Evolutionary conservation across 1,139 yeast genomes (phyloP), one percentile per base, ranked within the genome.

Genomic region (Candida smagusa): DNA sequence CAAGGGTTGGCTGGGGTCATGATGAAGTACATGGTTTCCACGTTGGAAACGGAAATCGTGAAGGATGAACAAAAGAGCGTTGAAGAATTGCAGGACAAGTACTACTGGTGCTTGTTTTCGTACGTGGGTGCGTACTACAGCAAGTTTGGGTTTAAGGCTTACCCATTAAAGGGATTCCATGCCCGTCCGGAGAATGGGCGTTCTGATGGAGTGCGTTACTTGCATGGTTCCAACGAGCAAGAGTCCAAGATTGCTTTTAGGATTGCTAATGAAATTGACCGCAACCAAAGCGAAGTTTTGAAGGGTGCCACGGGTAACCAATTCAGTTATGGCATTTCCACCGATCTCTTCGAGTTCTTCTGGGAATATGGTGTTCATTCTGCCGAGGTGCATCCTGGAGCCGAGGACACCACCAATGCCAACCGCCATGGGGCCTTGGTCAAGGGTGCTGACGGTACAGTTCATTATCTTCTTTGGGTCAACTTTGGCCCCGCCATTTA

Each of bases 141-240:
- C 38, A 49, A 60, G 39, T 62, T 67, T 43, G 76, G 75, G 1
- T 70, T 70, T 49, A 66, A 65, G 38, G 41, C 56, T 2, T 65
- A 50, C 40, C 74, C 74, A 0, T 29, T 66, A 23, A 68, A 68
- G 31, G 59, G 63, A 37, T 70, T 61, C 43, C 50, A 53, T 5
- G 19, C 19, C 3, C 19, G 19, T 16, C 22, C 13, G 7, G 30
- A 12, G 11, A 3, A 4, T 6, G 26, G 11, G 3, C 3, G 6
- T 6, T 23, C 26, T 6, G 26, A 16, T n/a, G 26, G 9, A 6
- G 11, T 23, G 3, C 7, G 4, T 9, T 23, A n/a, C 6, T n/a
- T 16, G 19, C 19, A 16, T 16, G 19, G 19, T 16, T 16, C 5
- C 19, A 16, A n/a, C 9, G 9, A 23, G 7, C 26, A n/a, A 23